A percentile compares a stretch with the other conserved stretches of the same genome.
Evolutionary conservation across 2,329 filamentous ascomycete genomes (phyloP).

Genomic region (Cadophora gregata): DNA sequence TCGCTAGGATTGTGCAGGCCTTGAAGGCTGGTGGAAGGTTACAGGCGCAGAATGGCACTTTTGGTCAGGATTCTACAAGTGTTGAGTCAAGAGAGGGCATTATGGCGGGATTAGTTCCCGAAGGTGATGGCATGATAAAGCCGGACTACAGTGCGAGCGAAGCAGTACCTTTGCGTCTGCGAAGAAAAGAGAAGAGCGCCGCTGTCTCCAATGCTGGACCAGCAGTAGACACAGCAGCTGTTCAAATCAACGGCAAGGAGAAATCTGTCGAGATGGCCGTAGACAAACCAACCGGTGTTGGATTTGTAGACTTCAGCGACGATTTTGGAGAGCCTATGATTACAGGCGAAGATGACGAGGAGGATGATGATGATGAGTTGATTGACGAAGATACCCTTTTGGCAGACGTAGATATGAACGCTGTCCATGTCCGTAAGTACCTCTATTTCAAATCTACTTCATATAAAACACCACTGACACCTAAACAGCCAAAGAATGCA

Average conservation of each 20-base stretch:
- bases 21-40: conserved; percentile 74
- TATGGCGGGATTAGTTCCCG: conserved; percentile 74
- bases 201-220: conserved; percentile 47
- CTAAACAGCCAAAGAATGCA: conserved; percentile 77
- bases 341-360: conserved; percentile 51
- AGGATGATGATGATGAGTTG: conserved; percentile 67
- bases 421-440: conserved; percentile 79
- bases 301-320: conserved; percentile 71
- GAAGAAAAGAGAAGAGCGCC: conserved; percentile 59
- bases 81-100: conserved; percentile 78
- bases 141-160: conserved; percentile 55
- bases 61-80: conserved; percentile 50
- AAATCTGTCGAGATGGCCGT: conserved; percentile 38
- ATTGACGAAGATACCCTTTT: conserved; percentile 92
- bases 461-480: conserved; percentile 19
- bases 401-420: conserved; percentile 82
- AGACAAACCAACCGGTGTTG: conserved; percentile 60
- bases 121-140: conserved; percentile 75
- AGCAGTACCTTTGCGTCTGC: conserved; percentile 59
- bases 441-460: no score
- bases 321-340: conserved; percentile 61
- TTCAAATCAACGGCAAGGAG: conserved; percentile 40
- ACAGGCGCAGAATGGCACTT: conserved; percentile 69
- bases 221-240: conserved; percentile 42
- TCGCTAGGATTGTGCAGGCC: conserved; percentile 70